Evolutionary conservation across 2,329 filamentous ascomycete genomes (phyloP).

Genomic region (Zopfia rhizophila): DNA sequence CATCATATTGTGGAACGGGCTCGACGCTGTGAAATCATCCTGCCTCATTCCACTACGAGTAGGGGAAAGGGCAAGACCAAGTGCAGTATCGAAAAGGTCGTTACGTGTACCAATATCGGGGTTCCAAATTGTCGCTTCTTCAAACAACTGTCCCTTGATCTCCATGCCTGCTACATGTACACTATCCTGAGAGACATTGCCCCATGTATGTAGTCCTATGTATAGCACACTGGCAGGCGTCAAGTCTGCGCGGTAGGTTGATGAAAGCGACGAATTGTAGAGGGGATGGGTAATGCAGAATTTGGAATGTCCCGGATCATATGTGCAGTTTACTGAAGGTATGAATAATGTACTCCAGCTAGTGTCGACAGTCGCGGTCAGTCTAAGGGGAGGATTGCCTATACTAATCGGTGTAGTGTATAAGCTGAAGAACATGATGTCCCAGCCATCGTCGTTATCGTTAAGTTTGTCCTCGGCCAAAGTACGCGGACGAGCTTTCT

Average conservation of each 20-base stretch:
- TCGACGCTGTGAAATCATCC: constrained; percentile 10
- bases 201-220: constrained; percentile 6
- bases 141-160: constrained; percentile 14
- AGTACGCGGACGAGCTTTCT: no score
- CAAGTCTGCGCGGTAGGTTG: constrained; percentile 13
- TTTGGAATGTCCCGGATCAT: constrained; percentile 1
- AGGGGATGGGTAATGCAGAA: constrained; percentile 11
- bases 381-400: constrained; percentile 18
- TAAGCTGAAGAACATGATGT: no score
- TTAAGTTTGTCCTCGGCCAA: no score
- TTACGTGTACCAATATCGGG: constrained; percentile 7
- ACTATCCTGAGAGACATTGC: constrained; percentile 19
- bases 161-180: constrained; percentile 17
- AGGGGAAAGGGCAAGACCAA: constrained; percentile 17
- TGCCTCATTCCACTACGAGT: constrained; percentile 1
- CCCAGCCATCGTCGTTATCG: no score
- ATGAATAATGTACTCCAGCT: constrained; percentile 23
- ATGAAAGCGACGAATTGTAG: constrained; percentile 17
- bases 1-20: constrained; percentile 20
- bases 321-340: constrained; percentile 21
- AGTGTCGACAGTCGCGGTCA: constrained; percentile 16
- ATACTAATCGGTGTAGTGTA: constrained; percentile 19
- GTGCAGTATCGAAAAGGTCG: constrained; percentile 17
- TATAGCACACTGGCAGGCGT: constrained; percentile 10
- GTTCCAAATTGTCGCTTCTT: constrained; percentile 13